phyloP scores from a whole-genome alignment of 441 rosid genomes.

The Gossypium davidsonii region DNA sequence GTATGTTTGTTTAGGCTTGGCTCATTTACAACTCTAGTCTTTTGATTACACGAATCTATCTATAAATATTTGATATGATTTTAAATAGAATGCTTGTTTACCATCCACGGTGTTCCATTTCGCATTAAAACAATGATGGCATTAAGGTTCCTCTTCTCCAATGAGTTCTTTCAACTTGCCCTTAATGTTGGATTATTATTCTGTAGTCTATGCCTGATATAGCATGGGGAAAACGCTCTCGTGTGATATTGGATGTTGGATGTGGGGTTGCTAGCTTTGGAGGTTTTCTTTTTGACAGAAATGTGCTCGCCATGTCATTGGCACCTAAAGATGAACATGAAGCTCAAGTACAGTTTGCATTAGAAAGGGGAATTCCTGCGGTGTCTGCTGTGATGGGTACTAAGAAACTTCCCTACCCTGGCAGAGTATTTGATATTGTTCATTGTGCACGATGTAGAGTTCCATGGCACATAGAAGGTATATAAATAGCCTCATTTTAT shows the following conservation, averaged over 20 bases:
- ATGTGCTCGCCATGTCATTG: conserved; percentile 79
- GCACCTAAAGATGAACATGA: conserved; percentile 99
- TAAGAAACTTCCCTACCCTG: conserved; percentile 84
- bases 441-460: conserved; percentile 99
- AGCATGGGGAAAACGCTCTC: conserved; percentile 84
- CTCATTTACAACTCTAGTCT: neutral
- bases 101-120: neutral
- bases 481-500: neutral
- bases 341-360: conserved; percentile 94
- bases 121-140: neutral
- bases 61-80: neutral
- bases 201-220: conserved; percentile 74
- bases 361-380: conserved; percentile 95
- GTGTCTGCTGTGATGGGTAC: conserved; percentile 98
- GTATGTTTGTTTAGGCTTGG: neutral
- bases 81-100: neutral
- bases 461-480: conserved; percentile 98
- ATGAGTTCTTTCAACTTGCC: neutral
- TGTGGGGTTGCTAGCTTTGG: conserved; percentile 98
- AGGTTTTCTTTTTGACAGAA: conserved; percentile 82
- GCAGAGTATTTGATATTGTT: conserved; percentile 76
- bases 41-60: neutral
- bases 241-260: conserved; percentile 90
- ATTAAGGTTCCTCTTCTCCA: neutral
- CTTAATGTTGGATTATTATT: conserved; percentile 10